A percentile compares a stretch with the other conserved stretches of the same genome.
phyloP scores from a whole-genome alignment of 2,329 filamentous ascomycete genomes.

The Fusarium decemcellulare region DNA sequence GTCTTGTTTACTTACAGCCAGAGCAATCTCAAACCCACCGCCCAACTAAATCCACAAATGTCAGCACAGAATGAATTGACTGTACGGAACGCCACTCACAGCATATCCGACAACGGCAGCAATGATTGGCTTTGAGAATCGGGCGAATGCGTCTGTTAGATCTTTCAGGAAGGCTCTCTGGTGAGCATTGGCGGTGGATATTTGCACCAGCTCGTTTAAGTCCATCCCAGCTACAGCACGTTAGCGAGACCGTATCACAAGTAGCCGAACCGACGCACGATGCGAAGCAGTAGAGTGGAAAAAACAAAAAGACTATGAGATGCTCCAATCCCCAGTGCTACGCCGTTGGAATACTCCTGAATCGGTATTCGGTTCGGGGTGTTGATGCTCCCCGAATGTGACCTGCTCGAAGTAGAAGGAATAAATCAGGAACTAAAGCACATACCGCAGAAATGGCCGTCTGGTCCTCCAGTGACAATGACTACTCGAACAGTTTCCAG shows the following conservation, averaged over 20 bases:
- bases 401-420: not conserved
- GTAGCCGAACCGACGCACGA: too few species aligned
- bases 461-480: constrained; percentile 30
- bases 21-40: constrained; percentile 37
- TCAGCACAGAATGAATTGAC: not conserved
- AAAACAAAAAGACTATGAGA: too few species aligned
- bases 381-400: too few species aligned
- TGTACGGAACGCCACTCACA: not conserved
- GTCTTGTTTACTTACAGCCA: constrained; percentile 23
- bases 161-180: constrained; percentile 31
- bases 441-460: constrained; percentile 38
- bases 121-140: constrained; percentile 32
- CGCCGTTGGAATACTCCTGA: too few species aligned
- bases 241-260: not conserved
- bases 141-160: constrained; percentile 29
- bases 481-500: constrained; percentile 21
- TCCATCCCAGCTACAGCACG: constrained; percentile 32
- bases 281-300: too few species aligned
- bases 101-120: constrained; percentile 37
- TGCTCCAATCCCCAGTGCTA: too few species aligned
- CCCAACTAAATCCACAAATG: constrained; percentile 11
- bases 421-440: not conserved
- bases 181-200: constrained; percentile 32
- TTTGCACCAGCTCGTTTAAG: constrained; percentile 31
- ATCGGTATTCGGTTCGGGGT: too few species aligned